Base-by-base conservation (phyloP, 768 basidiomycete genomes). In the Pulveroboletus ravenelii region DNA sequence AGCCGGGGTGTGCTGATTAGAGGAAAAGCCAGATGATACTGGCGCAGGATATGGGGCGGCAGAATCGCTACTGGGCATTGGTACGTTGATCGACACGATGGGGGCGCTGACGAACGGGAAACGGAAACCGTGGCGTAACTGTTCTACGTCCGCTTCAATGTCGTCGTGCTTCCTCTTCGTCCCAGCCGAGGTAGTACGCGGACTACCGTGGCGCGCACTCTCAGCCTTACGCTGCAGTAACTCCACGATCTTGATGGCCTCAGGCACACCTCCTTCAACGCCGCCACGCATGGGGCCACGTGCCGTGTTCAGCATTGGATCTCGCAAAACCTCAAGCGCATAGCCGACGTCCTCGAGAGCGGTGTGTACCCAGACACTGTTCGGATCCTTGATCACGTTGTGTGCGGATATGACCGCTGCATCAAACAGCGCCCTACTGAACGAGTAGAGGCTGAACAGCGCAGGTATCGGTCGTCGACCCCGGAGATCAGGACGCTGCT, bases 351-450 rank as follows among this genome's bases (percentile, higher is more conserved):
- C 75, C 46, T 77, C 74, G 48, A 76, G 60, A 41, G 80, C 81
- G 8, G 73, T 73, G 8, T 64, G 61, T 0, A 78, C 76, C 58
- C 76, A 76, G 32, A 81, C 68, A 27, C 70, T 71, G 20, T 54
- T 61, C 0, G 80, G 79, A 47, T 80, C 75, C 59, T 74, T 74
- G 46, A 87, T 72, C 48, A 78, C 78, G 8, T 80, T 77, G 60
- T 84, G 78, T 8, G 82, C 82, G 54, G 82, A 84, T 13, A 81
- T 72, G 17, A 86, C 76, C 5, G 79, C 76, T 0, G 89, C 81
- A 54, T 87, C 84, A 58, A 85, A 80, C 17, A 90, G 65, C 13
- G 80, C 71, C 52, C 82, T 76, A 14, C 77, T 75, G 44, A 85
- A 77, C 3, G 83, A 75, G 60, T 84, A 81, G 56, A 79, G 78